Evolutionary conservation across 495 filamentous ascomycete genomes (phyloP), one percentile per base, ranked within the genome.

Genomic region (Pseudevernia furfuracea): DNA sequence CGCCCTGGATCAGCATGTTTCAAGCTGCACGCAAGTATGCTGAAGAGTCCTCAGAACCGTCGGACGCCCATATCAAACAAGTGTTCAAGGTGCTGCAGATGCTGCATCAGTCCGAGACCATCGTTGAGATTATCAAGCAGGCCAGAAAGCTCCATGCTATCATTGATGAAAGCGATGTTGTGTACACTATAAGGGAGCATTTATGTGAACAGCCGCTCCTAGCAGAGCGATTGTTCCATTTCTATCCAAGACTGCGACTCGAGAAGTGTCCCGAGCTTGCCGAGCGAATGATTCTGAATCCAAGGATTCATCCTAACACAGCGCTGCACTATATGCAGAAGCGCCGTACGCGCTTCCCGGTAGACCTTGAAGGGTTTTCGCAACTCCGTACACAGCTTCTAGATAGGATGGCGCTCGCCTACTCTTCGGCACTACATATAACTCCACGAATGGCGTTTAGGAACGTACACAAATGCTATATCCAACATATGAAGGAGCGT

Each of bases 401-500:
- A 17, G 62, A 58, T 28, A 55, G 60, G 48, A 69, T 73, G 48
- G 75, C 74, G 8, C 62, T 66, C n/a, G 67, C 71, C 12, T 74
- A 66, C 52, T 68, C 73, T 19, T 17, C 25, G n/a, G 58, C 55
- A 21, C 21, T 49, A 30, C 58, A 66, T 53, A 12, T 67, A 28
- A 43, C n/a, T 41, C 59, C 64, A 8, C 61, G 67, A 36, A 48
- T 63, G 7, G 67, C 69, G 14, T 73, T 72, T n/a, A 64, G 70
- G 11, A 52, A 62, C 4, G 72, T 73, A 21, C 69, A 69, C 60
- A 41, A 63, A 36, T 70, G 67, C 60, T 76, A 71, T 61, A 64
- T 53, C 12, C 59, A 62, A n/a, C 67, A 74, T 15, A 56, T 56
- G 25, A 53, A 57, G 15, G 71, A 71, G 39, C 52, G 64, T 39